Conservation (phyloP, 1,284 basidiomycete species). For the Paramarasmius palmivorus region DNA sequence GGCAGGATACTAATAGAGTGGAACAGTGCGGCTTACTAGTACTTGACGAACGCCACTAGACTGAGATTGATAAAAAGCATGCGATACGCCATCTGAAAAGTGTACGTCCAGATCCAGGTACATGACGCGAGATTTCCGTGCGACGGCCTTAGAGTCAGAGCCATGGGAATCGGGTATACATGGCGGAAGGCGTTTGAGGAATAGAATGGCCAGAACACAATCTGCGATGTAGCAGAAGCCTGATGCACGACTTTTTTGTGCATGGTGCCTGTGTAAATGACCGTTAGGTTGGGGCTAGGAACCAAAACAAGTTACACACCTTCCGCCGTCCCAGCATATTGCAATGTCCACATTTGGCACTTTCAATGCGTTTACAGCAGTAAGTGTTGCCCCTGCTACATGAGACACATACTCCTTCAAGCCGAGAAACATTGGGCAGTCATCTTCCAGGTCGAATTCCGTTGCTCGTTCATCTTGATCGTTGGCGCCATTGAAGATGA, state of each 20-base stretch:
- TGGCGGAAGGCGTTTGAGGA: slow-evolving; percentile 43
- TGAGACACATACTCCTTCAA: slow-evolving; percentile 71
- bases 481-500: slow-evolving; percentile 41
- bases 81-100: slow-evolving; percentile 86
- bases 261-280: slow-evolving; percentile 65
- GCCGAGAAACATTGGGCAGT: slow-evolving; percentile 77
- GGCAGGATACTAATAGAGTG: too few relatives aligned
- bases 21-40: too few relatives aligned
- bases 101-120: slow-evolving; percentile 94
- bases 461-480: slow-evolving; percentile 31
- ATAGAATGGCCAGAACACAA: slow-evolving; percentile 77
- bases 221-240: slow-evolving; percentile 97
- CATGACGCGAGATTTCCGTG: slow-evolving; percentile 67
- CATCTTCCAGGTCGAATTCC: slow-evolving; percentile 74
- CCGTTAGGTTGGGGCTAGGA: neutral
- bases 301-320: slow-evolving; percentile 43
- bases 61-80: slow-evolving; percentile 61
- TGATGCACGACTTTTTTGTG: slow-evolving; percentile 70
- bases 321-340: slow-evolving; percentile 85
- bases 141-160: neutral
- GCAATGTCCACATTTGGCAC: slow-evolving; percentile 58
- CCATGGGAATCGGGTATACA: neutral
- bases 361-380: slow-evolving; percentile 66
- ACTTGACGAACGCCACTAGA: slow-evolving; percentile 43
- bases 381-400: slow-evolving; percentile 77